A percentile compares a stretch with the other conserved stretches of the same genome.
Conservation (phyloP, 164 flowering plant genomes). For the Houttuynia cordata region DNA sequence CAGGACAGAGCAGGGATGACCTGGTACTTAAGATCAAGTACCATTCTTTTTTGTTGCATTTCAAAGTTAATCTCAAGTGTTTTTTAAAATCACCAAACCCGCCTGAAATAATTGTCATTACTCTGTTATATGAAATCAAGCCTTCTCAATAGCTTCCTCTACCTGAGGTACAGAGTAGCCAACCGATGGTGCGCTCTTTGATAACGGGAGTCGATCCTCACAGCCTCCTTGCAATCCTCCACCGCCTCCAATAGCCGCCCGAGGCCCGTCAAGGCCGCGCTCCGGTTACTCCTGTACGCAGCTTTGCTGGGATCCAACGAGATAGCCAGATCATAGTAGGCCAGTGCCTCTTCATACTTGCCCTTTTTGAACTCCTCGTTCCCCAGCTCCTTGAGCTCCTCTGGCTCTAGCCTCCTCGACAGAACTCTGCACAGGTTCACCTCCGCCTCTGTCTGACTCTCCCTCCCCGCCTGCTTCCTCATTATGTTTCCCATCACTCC, state of each 20-base stretch:
- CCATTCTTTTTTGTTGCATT: too few relatives aligned
- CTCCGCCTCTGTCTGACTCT: slow-evolving; percentile 1
- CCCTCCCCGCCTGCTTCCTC: slow-evolving; percentile 21
- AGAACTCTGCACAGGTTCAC: slow-evolving; percentile 38
- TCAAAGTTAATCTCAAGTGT: too few relatives aligned
- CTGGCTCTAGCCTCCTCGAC: slow-evolving; percentile 36
- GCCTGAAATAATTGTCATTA: too few relatives aligned
- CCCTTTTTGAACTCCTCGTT: slow-evolving; percentile 75
- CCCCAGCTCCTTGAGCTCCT: slow-evolving; percentile 53
- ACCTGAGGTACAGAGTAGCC: slow-evolving; percentile 66
- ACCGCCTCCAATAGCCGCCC: slow-evolving; percentile 66
- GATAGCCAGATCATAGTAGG: slow-evolving; percentile 58
- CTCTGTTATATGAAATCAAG: too few relatives aligned
- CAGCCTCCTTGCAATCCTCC: slow-evolving; percentile 54
- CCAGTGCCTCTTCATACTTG: slow-evolving; percentile 54
- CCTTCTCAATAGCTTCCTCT: not conserved
- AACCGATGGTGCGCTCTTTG: slow-evolving; percentile 65
- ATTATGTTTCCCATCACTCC: slow-evolving; percentile 44
- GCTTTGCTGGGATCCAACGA: slow-evolving; percentile 47
- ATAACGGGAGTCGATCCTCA: slow-evolving; percentile 54
- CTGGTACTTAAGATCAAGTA: too few relatives aligned
- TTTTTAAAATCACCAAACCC: too few relatives aligned
- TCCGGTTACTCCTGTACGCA: slow-evolving; percentile 49
- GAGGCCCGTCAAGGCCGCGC: slow-evolving; percentile 59
- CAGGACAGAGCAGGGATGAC: too few relatives aligned